A percentile compares a stretch with the other conserved stretches of the same genome.
Evolutionary conservation across 495 filamentous ascomycete genomes (phyloP).

Genomic region (Podospora conica): DNA sequence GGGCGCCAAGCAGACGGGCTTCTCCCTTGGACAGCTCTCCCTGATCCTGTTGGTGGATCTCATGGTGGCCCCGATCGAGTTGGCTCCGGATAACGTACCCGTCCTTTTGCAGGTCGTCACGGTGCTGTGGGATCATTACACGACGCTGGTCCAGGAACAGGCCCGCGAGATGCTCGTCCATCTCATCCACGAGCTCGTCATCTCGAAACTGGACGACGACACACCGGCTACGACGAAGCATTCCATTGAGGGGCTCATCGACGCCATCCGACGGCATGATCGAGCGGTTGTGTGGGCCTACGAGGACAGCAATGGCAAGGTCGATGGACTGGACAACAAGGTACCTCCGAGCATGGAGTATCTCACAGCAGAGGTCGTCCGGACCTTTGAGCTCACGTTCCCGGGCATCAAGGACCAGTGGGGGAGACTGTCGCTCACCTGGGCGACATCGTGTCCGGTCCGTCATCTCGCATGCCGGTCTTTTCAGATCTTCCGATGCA

Average conservation of each 20-base stretch:
- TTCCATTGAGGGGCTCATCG: constrained; percentile 80
- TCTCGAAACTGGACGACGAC: constrained; percentile 79
- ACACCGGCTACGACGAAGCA: constrained; percentile 58
- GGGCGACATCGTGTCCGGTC: constrained; percentile 97
- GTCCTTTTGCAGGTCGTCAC: constrained; percentile 85
- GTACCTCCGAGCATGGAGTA: constrained; percentile 85
- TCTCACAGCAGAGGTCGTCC: constrained; percentile 71
- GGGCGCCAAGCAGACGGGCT: constrained; percentile 83
- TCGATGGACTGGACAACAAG: constrained; percentile 62
- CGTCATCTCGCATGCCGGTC: constrained; percentile 91
- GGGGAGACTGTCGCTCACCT: constrained; percentile 81
- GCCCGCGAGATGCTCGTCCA: constrained; percentile 97
- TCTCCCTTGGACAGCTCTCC: constrained; percentile 87
- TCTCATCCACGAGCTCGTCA: constrained; percentile 92
- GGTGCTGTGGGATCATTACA: constrained; percentile 95
- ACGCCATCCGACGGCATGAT: constrained; percentile 82
- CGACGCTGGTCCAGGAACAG: constrained; percentile 90
- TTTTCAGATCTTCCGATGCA: constrained; percentile 94
- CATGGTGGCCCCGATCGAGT: constrained; percentile 83
- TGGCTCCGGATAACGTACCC: constrained; percentile 69
- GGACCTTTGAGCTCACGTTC: constrained; percentile 76
- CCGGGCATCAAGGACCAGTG: constrained; percentile 85
- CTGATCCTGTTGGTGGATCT: constrained; percentile 93
- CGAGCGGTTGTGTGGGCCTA: constrained; percentile 85
- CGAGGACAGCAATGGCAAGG: constrained; percentile 79